Evolutionary conservation across 129 eudicot genomes (phyloP), one percentile per base, ranked within the genome.

Genomic region (Saussurea involucrata): DNA sequence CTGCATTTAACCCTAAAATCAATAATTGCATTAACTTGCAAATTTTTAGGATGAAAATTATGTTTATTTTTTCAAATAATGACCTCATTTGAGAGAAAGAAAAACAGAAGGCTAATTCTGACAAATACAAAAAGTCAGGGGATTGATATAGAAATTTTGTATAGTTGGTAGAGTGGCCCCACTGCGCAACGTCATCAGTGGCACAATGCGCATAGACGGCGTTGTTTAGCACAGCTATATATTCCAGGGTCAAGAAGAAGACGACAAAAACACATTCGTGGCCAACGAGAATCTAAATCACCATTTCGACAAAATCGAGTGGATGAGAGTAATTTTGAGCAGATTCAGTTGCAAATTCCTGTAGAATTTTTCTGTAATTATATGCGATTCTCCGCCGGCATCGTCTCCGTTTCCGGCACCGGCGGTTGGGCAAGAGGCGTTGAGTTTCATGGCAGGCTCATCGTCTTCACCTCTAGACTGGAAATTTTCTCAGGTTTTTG

Each of bases 401-500:
- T 42, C 25, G 8, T 37, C 20, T 42, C 49, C 24, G 34, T 10
- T 61, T 17, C 42, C 69, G 70, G 31, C 34, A 49, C 63, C 42
- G 3, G 42, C 63, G 36, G 28, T 28, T 28, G 31, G 1, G 31
- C 31, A 12, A 27, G 24, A 21, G 9, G 4, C 31, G 71, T 84
- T 87, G 90, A 76, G 83, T 61, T 40, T 78, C 17, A 40, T 80
- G 79, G 75, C 88, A 4, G 66, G 76, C 37, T 34, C 80, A 42
- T 58, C 76, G 17, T 72, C 92, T 13, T 57, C 95, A 3, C 25
- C 83, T 21, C 67, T 84, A 6, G 78, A 83, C 68, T 91, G 97
- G 97, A 83, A 79, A 49, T 86, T 88, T 68, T 91, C 97, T 65
- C 97, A 91, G 85, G 90, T 83, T 65, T 86, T 91, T 69, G 97